Conservation (phyloP, 176 grass and related monocot genomes). For the Carex kokanica region DNA sequence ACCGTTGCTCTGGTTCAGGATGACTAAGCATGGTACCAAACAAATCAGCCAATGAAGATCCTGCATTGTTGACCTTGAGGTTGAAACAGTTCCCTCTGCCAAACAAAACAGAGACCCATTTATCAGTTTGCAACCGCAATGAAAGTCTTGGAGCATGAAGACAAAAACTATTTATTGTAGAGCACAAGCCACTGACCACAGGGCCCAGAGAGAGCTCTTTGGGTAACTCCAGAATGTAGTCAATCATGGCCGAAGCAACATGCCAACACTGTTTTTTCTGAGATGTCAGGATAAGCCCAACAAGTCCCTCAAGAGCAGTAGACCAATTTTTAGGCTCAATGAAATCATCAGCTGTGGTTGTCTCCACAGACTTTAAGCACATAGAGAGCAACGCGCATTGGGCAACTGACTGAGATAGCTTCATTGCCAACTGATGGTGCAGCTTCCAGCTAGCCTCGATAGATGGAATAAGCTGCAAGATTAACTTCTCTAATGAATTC, state of each 20-base stretch:
- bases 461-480: conserved; percentile 26
- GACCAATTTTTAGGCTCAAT: conserved; percentile 49
- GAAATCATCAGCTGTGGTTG: conserved; percentile 25
- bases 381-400: conserved; percentile 35
- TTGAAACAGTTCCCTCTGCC: conserved; percentile 32
- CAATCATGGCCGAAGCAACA: conserved; percentile 67
- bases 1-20: conserved; percentile 84
- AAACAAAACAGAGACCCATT: conserved; percentile 68
- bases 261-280: conserved; percentile 83
- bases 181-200: conserved; percentile 44
- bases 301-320: conserved; percentile 60
- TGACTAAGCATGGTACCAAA: conserved; percentile 78
- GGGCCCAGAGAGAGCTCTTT: conserved; percentile 43
- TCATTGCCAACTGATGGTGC: conserved; percentile 28
- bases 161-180: conserved; percentile 55
- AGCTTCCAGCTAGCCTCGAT: conserved; percentile 32
- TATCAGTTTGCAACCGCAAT: conserved; percentile 79
- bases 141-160: conserved; percentile 84
- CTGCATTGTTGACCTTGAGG: conserved; percentile 28
- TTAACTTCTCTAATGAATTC: conserved; percentile 28
- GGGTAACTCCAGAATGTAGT: conserved; percentile 61
- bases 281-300: conserved; percentile 49
- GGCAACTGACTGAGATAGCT: conserved; percentile 10
- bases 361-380: conserved; percentile 38
- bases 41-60: conserved; percentile 53